phyloP scores from a whole-genome alignment of 2,329 filamentous ascomycete genomes.

The Calonectria hawksworthii region DNA sequence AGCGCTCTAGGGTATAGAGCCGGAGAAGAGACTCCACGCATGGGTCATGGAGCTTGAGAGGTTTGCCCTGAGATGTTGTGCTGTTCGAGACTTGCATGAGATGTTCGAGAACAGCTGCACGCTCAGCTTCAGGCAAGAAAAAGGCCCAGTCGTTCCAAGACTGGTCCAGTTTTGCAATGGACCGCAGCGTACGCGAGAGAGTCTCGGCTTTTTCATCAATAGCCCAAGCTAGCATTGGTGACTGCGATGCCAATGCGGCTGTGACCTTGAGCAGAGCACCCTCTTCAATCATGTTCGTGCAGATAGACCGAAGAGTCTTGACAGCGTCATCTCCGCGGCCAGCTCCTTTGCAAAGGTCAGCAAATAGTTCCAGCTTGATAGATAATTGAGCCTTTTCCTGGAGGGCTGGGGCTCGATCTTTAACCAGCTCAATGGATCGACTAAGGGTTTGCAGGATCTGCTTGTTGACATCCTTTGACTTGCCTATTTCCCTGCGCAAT shows the following conservation, averaged over 20 bases:
- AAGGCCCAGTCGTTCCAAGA: conserved; percentile 70
- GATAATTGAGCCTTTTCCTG: conserved; percentile 72
- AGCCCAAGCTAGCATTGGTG: conserved; percentile 69
- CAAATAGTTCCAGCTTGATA: conserved; percentile 76
- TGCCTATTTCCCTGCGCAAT: conserved; percentile 60
- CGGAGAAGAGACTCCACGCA: conserved; percentile 63
- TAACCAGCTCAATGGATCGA: conserved; percentile 74
- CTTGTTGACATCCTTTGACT: conserved; percentile 53
- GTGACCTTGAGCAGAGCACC: conserved; percentile 70
- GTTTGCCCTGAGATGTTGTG: conserved; percentile 49
- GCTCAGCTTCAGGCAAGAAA: conserved; percentile 65
- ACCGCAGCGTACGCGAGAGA: conserved; percentile 71
- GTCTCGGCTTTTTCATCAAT: conserved; percentile 62
- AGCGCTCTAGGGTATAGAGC: conserved; percentile 63
- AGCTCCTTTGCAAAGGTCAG: conserved; percentile 68
- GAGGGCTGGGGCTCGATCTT: conserved; percentile 66
- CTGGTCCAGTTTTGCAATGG: conserved; percentile 71
- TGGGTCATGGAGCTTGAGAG: conserved; percentile 59
- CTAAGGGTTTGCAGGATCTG: conserved; percentile 69
- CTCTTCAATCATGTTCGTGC: conserved; percentile 71
- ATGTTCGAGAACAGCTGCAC: conserved; percentile 72
- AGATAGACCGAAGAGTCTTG: conserved; percentile 71
- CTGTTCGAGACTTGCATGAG: conserved; percentile 66
- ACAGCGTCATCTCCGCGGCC: conserved; percentile 70
- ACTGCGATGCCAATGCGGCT: conserved; percentile 60